Conservation (phyloP, 176 grass and related monocot species). For the Phoenix dactylifera region DNA sequence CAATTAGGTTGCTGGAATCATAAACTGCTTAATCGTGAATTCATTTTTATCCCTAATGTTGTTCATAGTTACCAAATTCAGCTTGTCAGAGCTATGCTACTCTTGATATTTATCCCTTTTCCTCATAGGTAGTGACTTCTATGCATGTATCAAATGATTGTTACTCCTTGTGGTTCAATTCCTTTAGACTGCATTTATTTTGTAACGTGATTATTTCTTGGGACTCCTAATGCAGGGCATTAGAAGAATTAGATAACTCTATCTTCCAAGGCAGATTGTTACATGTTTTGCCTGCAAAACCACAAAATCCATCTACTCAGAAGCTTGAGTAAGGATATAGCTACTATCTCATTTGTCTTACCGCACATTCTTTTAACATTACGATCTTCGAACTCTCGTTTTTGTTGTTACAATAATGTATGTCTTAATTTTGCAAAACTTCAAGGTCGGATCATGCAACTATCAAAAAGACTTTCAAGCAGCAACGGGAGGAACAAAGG, state of each 20-base stretch:
- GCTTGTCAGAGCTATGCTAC: too few species aligned
- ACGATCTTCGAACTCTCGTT: too few species aligned
- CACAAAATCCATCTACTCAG: constrained; percentile 44
- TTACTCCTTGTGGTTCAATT: too few species aligned
- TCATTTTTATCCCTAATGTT: too few species aligned
- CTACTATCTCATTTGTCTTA: neutral
- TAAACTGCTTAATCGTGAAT: too few species aligned
- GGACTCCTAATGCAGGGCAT: constrained; percentile 42
- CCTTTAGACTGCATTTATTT: neutral
- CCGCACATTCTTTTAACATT: neutral
- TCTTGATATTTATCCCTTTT: too few species aligned
- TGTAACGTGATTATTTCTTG: neutral
- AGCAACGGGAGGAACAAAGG: constrained; percentile 64
- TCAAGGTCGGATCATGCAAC: constrained; percentile 43
- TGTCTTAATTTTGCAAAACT: constrained; percentile 15
- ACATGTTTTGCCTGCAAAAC: constrained; percentile 76
- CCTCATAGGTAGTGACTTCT: too few species aligned
- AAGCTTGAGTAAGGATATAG: constrained; percentile 55
- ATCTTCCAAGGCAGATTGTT: constrained; percentile 87
- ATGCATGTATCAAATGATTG: too few species aligned
- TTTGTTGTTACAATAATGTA: constrained; percentile 3
- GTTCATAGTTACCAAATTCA: too few species aligned
- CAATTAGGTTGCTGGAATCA: too few species aligned
- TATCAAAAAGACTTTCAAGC: constrained; percentile 67
- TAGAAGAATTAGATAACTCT: constrained; percentile 92